These are phyloP conservation scores for Trichoderma citrinoviride DNA, from an alignment of 2,329 filamentous ascomycete genomes.

Conservation along the genomic window DNA sequence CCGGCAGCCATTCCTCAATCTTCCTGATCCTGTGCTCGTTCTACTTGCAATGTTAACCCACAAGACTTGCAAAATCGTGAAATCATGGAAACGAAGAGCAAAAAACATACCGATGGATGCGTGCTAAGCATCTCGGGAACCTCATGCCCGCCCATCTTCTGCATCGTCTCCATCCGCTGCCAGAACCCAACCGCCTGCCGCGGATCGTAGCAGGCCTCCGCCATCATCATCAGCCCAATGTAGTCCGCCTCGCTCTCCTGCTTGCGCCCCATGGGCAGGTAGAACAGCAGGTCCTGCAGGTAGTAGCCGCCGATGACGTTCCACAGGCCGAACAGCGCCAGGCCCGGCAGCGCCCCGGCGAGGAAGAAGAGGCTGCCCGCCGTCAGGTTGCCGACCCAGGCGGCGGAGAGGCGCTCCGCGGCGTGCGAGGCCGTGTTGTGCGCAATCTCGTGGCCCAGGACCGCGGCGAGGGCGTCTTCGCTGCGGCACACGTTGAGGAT, in stretches of 20 bases:
- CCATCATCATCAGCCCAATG: slow-evolving; percentile 80
- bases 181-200: slow-evolving; percentile 64
- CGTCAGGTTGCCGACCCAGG: slow-evolving; percentile 52
- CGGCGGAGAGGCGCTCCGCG: slow-evolving; percentile 59
- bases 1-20: slow-evolving; percentile 61
- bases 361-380: slow-evolving; percentile 51
- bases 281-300: slow-evolving; percentile 62
- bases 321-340: slow-evolving; percentile 40
- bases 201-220: slow-evolving; percentile 74
- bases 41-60: slow-evolving; percentile 30
- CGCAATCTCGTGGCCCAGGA: slow-evolving; percentile 77
- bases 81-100: background rate
- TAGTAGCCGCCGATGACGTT: slow-evolving; percentile 44
- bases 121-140: slow-evolving; percentile 72
- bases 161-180: slow-evolving; percentile 60
- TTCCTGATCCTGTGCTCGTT: slow-evolving; percentile 63
- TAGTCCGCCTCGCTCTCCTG: slow-evolving; percentile 79
- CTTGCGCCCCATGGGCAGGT: slow-evolving; percentile 63
- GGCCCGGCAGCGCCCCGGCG: slow-evolving; percentile 43
- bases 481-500: slow-evolving; percentile 64
- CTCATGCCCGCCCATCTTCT: slow-evolving; percentile 41
- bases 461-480: slow-evolving; percentile 69
- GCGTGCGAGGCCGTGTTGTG: slow-evolving; percentile 70
- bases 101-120: slow-evolving; percentile 63
- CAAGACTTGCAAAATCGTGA: background rate